Base-by-base conservation (phyloP, 768 basidiomycete species). In the Auricularia sp. region DNA sequence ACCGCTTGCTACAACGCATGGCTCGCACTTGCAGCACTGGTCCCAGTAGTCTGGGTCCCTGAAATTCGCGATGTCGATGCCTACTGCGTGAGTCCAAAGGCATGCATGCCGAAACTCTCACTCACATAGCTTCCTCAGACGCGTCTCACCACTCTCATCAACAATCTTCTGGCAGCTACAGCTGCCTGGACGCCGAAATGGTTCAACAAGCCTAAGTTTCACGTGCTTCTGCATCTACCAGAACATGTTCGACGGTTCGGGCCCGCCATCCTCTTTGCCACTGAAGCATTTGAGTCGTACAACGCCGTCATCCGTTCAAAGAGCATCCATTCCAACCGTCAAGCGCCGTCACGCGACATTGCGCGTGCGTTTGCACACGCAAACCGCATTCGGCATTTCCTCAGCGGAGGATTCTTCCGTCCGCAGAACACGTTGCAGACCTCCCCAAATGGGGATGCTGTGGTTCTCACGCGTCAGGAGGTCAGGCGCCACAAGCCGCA, bases 171-270 rank as follows among this genome's bases (percentile, higher is more conserved):
- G 3, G 54, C 67, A 5, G 69, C 70, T 21, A 73, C 75, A 0
- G 74, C 72, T 7, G 64, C 45, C 1, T 73, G 71, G 71, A 74
- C 71, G 6, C 64, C 64, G 34, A 68, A 59, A 13, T 79, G 74
- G 76, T 78, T 79, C 67, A 78, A 77, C 63, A 80, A 81, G 66
- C 74, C 77, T 1, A 81, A 81, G 64, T 79, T 80, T 65, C 79
- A 81, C 54, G 69, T 80, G 33, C 44, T 80, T 7, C 39, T 75
- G 1, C 79, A 81, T 66, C 67, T 81, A 0, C 71, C 6, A 39
- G 37, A 39, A 39, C 37, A 24, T 24, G 24, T 24, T 24, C 24
- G 24, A 24, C 24, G 24, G 24, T 24, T 24, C 24, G 24, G 24
- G 24, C 24, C 24, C 24, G 24, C 24, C 24, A 24, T 79, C 10